These are phyloP conservation scores for Plantago lanceolata DNA, from an alignment of 305 asterid genomes.

Conservation along the genomic window DNA sequence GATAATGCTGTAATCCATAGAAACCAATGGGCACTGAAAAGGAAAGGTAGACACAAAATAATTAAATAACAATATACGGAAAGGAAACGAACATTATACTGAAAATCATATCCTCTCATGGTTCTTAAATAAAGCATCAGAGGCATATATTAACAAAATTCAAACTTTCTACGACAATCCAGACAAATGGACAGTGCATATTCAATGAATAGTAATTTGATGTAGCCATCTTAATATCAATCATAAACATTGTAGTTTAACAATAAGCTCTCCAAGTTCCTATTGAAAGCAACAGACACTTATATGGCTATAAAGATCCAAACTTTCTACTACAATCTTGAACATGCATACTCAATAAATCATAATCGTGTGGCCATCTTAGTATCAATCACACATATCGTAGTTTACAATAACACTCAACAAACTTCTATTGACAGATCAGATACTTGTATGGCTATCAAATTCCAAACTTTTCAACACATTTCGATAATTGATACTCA, in stretches of 20 bases:
- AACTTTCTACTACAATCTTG: neutral
- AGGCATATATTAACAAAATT: neutral
- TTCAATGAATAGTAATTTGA: too few species aligned
- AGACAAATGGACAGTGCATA: too few species aligned
- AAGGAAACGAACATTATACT: too few species aligned
- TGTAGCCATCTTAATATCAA: too few species aligned
- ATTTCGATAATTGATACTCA: neutral
- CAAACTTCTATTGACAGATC: neutral
- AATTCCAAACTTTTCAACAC: neutral
- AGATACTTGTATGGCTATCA: neutral
- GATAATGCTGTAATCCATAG: constrained; percentile 88
- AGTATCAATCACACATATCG: constrained; percentile 3
- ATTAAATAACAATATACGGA: constrained; percentile 1
- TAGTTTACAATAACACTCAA: neutral
- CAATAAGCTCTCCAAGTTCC: neutral
- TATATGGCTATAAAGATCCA: neutral
- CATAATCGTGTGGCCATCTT: neutral
- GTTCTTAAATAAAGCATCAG: too few species aligned
- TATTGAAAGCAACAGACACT: neutral
- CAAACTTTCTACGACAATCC: neutral
- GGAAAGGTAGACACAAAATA: constrained; percentile 24
- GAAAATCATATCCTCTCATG: too few species aligned
- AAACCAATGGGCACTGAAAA: constrained; percentile 91
- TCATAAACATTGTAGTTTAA: neutral
- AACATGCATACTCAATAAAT: neutral